phyloP scores from a whole-genome alignment of 1,284 basidiomycete genomes.

The Meripilus lineatus region DNA sequence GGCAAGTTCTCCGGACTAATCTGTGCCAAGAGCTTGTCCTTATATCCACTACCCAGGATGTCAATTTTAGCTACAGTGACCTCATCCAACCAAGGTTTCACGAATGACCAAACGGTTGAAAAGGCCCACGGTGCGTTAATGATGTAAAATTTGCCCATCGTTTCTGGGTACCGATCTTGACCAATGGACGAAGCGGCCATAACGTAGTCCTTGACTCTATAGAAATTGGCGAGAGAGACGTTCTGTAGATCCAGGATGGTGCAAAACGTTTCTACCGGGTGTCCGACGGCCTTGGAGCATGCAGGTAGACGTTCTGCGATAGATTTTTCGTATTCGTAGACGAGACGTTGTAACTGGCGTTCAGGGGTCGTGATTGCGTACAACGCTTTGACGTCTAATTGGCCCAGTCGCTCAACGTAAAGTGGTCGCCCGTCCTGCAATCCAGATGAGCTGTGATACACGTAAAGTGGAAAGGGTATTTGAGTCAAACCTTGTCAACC shows the following conservation, averaged over 20 bases:
- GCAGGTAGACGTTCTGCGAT: slow-evolving; percentile 78
- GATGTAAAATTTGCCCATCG: slow-evolving; percentile 97
- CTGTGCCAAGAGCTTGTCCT: slow-evolving; percentile 70
- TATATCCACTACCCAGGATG: slow-evolving; percentile 68
- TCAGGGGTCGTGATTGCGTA: slow-evolving; percentile 83
- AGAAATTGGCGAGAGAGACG: slow-evolving; percentile 83
- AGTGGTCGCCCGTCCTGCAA: slow-evolving; percentile 88
- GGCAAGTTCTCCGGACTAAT: slow-evolving; percentile 86
- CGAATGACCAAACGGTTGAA: slow-evolving; percentile 81
- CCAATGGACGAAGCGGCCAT: slow-evolving; percentile 76
- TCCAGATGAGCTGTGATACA: neutral
- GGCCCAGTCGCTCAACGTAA: slow-evolving; percentile 92
- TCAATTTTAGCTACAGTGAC: slow-evolving; percentile 93
- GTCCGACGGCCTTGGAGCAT: slow-evolving; percentile 67
- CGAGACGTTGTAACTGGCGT: slow-evolving; percentile 86
- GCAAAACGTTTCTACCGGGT: slow-evolving; percentile 96
- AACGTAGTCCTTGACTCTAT: slow-evolving; percentile 92
- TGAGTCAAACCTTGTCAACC: slow-evolving; percentile 73
- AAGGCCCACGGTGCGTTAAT: slow-evolving; percentile 95
- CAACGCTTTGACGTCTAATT: slow-evolving; percentile 83
- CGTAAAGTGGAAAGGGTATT: neutral
- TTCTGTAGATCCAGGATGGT: slow-evolving; percentile 92
- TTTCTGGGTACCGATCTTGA: slow-evolving; percentile 90
- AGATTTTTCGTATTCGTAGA: slow-evolving; percentile 94
- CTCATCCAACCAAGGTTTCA: slow-evolving; percentile 94